phyloP scores from a whole-genome alignment of 495 filamentous ascomycete species.

The Hypoxylon cercidicola region DNA sequence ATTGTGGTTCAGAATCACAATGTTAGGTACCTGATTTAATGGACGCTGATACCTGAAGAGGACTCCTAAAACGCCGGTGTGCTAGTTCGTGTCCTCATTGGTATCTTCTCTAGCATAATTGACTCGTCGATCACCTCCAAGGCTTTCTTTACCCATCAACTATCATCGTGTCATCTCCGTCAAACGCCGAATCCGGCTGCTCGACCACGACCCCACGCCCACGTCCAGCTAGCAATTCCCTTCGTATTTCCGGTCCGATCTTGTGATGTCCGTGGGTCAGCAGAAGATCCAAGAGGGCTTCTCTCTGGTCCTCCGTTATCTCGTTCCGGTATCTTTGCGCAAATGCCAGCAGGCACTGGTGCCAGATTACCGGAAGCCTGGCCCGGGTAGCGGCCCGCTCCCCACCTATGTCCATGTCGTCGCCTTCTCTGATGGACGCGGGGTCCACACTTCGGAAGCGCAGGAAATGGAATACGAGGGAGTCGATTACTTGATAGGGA shows the following conservation, averaged over 20 bases:
- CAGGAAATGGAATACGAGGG: constrained; percentile 94
- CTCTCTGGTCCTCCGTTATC: constrained; percentile 76
- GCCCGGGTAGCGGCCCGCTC: constrained; percentile 61
- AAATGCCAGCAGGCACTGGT: constrained; percentile 84
- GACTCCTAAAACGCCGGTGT: constrained; percentile 40
- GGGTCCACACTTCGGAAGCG: constrained; percentile 75
- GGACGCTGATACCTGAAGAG: constrained; percentile 1
- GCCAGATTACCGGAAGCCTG: constrained; percentile 87
- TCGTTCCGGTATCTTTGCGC: constrained; percentile 90
- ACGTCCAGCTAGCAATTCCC: constrained; percentile 88
- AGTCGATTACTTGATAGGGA: constrained; percentile 88
- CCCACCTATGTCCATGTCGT: constrained; percentile 58
- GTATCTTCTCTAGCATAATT: constrained; percentile 29
- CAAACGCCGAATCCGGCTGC: constrained; percentile 60
- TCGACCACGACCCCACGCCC: constrained; percentile 79
- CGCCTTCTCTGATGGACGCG: constrained; percentile 50
- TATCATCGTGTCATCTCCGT: constrained; percentile 95
- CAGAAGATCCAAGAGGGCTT: constrained; percentile 90
- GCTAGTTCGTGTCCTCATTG: constrained; percentile 30
- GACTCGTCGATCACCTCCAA: neutral
- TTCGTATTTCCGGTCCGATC: constrained; percentile 90
- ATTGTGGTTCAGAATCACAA: constrained; percentile 3
- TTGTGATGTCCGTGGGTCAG: constrained; percentile 84
- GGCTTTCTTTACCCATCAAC: constrained; percentile 49
- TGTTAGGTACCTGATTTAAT: too few species aligned